These are phyloP conservation scores for Coccomyxa subellipsoidea DNA, from an alignment of 163 green algal genomes.

Conservation along the genomic window DNA sequence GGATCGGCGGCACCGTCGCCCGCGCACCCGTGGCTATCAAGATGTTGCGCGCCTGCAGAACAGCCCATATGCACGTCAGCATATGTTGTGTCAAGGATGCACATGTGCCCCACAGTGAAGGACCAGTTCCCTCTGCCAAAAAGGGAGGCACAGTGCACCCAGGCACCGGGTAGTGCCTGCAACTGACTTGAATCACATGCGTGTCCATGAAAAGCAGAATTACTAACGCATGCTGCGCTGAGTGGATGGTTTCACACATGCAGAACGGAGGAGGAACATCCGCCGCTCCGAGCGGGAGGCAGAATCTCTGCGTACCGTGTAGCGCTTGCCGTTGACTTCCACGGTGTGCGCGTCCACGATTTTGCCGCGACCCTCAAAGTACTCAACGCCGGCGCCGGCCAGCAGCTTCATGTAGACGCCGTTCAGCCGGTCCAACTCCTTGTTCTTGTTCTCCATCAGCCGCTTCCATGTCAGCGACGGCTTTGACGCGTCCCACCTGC, in stretches of 20 bases:
- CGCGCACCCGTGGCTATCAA: slow-evolving; percentile 66
- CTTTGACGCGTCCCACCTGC: slow-evolving; percentile 24
- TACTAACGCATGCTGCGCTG: no score
- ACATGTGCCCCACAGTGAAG: no score
- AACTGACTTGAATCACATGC: no score
- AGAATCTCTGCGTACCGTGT: slow-evolving; percentile 46
- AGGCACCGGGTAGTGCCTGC: no score
- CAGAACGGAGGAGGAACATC: no score
- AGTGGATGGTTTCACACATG: no score
- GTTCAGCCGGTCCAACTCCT: slow-evolving; percentile 90
- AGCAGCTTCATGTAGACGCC: slow-evolving; percentile 88
- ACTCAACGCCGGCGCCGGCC: slow-evolving; percentile 68
- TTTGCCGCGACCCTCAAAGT: slow-evolving; percentile 74
- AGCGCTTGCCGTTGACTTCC: slow-evolving; percentile 56
- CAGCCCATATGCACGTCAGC: no score
- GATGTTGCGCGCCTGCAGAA: slow-evolving; percentile 65
- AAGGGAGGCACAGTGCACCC: no score
- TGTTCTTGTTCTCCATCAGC: slow-evolving; percentile 78
- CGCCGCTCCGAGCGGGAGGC: no score
- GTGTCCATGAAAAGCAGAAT: no score
- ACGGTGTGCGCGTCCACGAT: slow-evolving; percentile 88
- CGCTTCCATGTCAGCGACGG: slow-evolving; percentile 57
- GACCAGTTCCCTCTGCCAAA: no score
- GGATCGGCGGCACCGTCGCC: slow-evolving; percentile 45
- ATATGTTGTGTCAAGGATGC: no score